These are phyloP conservation scores for Ilex paraguariensis DNA, from an alignment of 305 asterid genomes.

Conservation along the genomic window DNA sequence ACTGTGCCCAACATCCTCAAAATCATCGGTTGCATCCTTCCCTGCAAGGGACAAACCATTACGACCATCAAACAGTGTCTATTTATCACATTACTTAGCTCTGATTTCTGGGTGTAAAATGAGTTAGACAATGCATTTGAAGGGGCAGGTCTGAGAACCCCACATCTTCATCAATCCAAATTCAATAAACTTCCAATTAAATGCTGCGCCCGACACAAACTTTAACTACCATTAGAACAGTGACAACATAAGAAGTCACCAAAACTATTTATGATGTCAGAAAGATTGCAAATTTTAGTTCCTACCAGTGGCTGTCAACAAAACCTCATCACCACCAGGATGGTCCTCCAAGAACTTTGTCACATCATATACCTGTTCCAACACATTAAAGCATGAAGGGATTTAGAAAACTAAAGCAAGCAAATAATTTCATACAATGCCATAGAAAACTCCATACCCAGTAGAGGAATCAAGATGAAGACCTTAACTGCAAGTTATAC, in stretches of 20 bases:
- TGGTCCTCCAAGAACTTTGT: constrained; percentile 5
- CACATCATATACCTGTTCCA: constrained; percentile 4
- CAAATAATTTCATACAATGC: no score
- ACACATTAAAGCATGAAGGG: not conserved
- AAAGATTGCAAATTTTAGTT: not conserved
- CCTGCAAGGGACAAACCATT: not conserved
- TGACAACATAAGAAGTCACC: no score
- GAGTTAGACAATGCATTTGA: no score
- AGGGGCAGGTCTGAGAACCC: not conserved
- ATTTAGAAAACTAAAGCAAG: no score
- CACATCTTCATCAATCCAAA: not conserved
- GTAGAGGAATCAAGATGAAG: no score
- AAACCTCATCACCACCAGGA: constrained; percentile 4
- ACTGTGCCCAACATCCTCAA: constrained; percentile 6
- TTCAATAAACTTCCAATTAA: not conserved
- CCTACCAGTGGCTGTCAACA: constrained; percentile 2
- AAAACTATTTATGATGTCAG: no score
- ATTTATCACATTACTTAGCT: not conserved
- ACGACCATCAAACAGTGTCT: not conserved
- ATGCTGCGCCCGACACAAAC: not conserved
- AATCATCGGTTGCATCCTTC: constrained; percentile 7
- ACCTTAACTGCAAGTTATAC: no score
- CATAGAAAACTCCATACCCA: no score
- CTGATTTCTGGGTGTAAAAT: no score
- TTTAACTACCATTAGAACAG: not conserved